phyloP scores from a whole-genome alignment of 2,329 filamentous ascomycete species.

The Fusarium nematophilum region DNA sequence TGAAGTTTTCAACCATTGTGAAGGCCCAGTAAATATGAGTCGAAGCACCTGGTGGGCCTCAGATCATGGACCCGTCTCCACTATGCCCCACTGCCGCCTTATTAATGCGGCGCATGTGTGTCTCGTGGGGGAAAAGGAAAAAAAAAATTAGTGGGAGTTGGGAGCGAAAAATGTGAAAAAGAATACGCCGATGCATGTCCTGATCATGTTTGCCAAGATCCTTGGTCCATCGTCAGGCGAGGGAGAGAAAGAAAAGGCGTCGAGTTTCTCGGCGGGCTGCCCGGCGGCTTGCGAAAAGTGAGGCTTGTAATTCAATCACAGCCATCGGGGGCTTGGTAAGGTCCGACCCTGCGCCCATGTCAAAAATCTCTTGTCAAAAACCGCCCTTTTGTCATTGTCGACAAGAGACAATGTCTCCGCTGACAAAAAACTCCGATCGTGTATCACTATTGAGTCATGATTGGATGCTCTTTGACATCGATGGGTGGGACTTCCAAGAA shows the following conservation, averaged over 20 bases:
- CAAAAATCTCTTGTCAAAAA: conserved; percentile 10
- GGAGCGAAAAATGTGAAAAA: conserved; percentile 1
- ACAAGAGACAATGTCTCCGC: conserved; percentile 23
- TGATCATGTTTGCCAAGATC: conserved; percentile 20
- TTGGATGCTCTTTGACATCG: conserved; percentile 17
- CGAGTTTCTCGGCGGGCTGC: not conserved
- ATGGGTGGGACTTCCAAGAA: conserved; percentile 34
- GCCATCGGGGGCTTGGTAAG: conserved; percentile 19
- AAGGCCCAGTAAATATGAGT: conserved; percentile 1
- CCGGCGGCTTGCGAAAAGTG: conserved; percentile 8
- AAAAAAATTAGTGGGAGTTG: conserved; percentile 22
- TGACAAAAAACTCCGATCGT: conserved; percentile 29
- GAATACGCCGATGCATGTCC: conserved; percentile 3
- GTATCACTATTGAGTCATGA: conserved; percentile 13
- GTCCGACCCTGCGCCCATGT: conserved; percentile 17
- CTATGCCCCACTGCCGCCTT: conserved; percentile 16
- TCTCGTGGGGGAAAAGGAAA: conserved; percentile 19
- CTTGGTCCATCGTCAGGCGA: conserved; percentile 3
- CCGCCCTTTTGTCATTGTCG: conserved; percentile 1
- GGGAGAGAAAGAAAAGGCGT: conserved; percentile 8
- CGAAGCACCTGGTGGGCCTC: conserved; percentile 21
- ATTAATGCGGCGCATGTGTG: conserved; percentile 28
- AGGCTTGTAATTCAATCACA: conserved; percentile 23
- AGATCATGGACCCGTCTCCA: too few species aligned
- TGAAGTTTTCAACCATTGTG: conserved; percentile 17